Percentiles rank a stretch among this genome's conserved stretches.
These are phyloP conservation scores for Pezicula carpinea DNA, from an alignment of 2,329 filamentous ascomycete species.

Conservation along the genomic window DNA sequence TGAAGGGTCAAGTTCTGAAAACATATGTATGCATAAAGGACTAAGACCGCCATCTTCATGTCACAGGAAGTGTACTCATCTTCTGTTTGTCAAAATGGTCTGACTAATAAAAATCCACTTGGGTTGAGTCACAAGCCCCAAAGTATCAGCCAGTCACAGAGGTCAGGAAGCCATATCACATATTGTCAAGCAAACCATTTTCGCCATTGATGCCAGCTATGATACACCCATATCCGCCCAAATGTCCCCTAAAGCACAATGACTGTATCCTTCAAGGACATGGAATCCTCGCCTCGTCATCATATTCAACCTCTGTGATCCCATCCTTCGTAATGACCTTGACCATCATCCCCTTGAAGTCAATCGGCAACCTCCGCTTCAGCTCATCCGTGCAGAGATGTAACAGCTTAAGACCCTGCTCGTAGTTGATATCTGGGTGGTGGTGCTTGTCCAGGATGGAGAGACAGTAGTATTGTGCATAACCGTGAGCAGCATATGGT, in stretches of 20 bases:
- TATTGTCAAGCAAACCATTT: slow-evolving; percentile 1
- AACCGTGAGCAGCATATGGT: slow-evolving; percentile 95
- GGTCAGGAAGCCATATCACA: neutral
- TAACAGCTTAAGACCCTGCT: slow-evolving; percentile 86
- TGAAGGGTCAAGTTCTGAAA: too few species aligned
- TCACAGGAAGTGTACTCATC: too few species aligned
- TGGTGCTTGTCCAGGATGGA: slow-evolving; percentile 98
- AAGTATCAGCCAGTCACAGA: too few species aligned
- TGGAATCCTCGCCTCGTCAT: slow-evolving; percentile 50
- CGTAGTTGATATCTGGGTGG: slow-evolving; percentile 86
- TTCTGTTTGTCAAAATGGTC: too few species aligned
- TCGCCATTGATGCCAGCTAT: slow-evolving; percentile 25
- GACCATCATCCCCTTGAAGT: slow-evolving; percentile 95
- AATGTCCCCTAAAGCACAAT: slow-evolving; percentile 3
- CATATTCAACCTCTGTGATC: slow-evolving; percentile 77
- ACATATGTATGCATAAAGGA: too few species aligned
- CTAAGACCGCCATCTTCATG: too few species aligned
- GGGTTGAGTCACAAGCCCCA: too few species aligned
- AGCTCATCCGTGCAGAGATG: slow-evolving; percentile 95
- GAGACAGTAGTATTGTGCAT: slow-evolving; percentile 98
- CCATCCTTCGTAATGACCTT: slow-evolving; percentile 96
- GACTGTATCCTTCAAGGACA: slow-evolving; percentile 17
- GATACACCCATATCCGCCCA: slow-evolving; percentile 20
- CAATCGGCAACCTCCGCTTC: slow-evolving; percentile 92
- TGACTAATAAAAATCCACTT: too few species aligned